Evolutionary conservation across 306 rosid species (phyloP), one percentile per base, ranked within the genome.

Genomic region (Quercus robur): DNA sequence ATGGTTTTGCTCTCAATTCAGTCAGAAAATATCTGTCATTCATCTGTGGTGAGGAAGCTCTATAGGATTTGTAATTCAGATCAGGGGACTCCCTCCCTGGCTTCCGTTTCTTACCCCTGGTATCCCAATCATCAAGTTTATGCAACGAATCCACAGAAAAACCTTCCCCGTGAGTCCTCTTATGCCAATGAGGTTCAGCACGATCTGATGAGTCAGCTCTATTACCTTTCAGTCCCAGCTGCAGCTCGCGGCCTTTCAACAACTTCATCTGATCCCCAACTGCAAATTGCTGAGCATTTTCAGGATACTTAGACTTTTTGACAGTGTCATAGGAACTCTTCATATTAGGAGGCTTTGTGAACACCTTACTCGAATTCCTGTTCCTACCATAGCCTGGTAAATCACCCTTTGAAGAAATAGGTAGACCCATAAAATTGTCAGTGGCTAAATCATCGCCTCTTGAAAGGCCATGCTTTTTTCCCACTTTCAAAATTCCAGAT

Each of bases 21-120:
- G 99, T 77, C 51, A 88, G 75, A 71, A 81, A 8, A 61, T 56
- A 77, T 79, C 90, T 86, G 71, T 92, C 97, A 71, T 83, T 92
- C 81, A 88, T 81, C 79, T 85, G 97, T 13, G 93, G 93, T 2
- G 99, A 87, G 78, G 97, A 91, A 59, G 97, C 84, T 82, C 92
- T 93, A 83, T 87, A 89, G 11, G 91, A 86, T 35, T 81, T 78
- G 81, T 85, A 85, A 78, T 76, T 82, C 49, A 89, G 78, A 83
- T 93, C 98, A 56, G 92, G 94, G 76, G 99, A 87, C 76, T 87
- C 89, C 79, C 89, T 85, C 81, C 84, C 94, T 30, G 82, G 56
- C 84, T 93, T 93, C 93, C 93, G 80, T 76, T 87, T 93, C 89
- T 93, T 93, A 80, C 90, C 82, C 81, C 80, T 87, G 31, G 12